These are phyloP conservation scores for Coriaria nepalensis DNA, from an alignment of 306 rosid species.

Conservation along the genomic window DNA sequence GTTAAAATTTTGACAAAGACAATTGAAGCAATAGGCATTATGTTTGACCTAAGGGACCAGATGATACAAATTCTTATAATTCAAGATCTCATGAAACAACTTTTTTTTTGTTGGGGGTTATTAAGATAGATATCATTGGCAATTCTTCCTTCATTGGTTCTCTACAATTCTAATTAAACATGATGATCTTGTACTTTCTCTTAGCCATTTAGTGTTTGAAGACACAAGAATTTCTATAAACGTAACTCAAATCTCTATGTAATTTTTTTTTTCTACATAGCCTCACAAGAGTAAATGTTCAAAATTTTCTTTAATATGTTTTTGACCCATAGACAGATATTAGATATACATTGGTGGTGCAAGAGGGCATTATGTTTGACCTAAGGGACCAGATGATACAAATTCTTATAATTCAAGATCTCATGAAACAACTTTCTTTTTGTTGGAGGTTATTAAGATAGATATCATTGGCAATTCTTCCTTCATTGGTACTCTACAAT, in stretches of 20 bases:
- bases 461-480: too few relatives aligned
- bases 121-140: conserved; percentile 75
- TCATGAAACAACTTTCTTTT: conserved; percentile 69
- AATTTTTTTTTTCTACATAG: too few relatives aligned
- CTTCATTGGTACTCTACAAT: too few relatives aligned
- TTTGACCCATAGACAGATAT: too few relatives aligned
- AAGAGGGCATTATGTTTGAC: conserved; percentile 52
- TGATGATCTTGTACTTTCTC: conserved; percentile 52
- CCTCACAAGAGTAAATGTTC: too few relatives aligned
- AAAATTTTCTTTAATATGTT: background rate
- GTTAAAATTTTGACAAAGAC: too few relatives aligned
- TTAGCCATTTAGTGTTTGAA: conserved; percentile 76
- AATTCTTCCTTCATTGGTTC: conserved; percentile 81
- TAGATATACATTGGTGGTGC: conserved; percentile 71
- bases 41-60: too few relatives aligned
- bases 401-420: conserved; percentile 70
- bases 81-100: too few relatives aligned
- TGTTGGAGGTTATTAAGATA: too few relatives aligned
- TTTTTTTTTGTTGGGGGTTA: conserved; percentile 53
- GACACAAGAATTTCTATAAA: conserved; percentile 55
- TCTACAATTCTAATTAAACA: conserved; percentile 65
- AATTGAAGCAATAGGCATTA: too few relatives aligned
- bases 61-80: too few relatives aligned
- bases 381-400: conserved; percentile 71
- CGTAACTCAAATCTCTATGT: conserved; percentile 27